phyloP scores from a whole-genome alignment of 805 yeast genomes.

The Kregervanrija pseudodelftensis region DNA sequence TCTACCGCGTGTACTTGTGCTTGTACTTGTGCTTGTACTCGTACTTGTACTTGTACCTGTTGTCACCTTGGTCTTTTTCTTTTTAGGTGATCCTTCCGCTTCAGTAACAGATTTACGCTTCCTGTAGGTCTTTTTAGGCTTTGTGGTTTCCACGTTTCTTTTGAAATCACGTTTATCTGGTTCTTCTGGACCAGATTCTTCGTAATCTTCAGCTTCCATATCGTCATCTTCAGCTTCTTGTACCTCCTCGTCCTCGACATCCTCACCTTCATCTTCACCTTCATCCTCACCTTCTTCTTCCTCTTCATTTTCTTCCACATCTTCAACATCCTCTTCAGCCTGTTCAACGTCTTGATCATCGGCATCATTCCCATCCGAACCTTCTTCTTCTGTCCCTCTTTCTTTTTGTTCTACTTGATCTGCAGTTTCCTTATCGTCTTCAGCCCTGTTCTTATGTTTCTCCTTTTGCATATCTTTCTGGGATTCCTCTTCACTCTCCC shows the following conservation, averaged over 20 bases:
- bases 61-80: neutral
- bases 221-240: conserved; percentile 1
- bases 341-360: too few species aligned
- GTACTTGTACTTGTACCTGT: neutral
- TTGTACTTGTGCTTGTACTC: too few species aligned
- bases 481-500: conserved; percentile 2
- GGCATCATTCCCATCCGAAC: too few species aligned
- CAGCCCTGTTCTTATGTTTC: neutral
- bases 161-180: neutral
- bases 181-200: neutral
- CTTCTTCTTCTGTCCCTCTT: neutral
- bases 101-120: neutral
- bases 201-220: neutral
- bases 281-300: conserved; percentile 4
- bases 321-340: neutral
- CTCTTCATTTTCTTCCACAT: conserved; percentile 1
- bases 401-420: conserved; percentile 3
- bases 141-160: neutral
- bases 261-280: conserved; percentile 3
- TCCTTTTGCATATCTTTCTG: neutral
- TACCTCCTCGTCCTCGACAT: conserved; percentile 1
- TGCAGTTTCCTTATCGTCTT: neutral
- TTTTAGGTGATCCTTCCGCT: neutral
- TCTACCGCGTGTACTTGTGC: too few species aligned
- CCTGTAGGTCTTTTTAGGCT: neutral